phyloP scores from a whole-genome alignment of 805 yeast genomes.

The Pichia cabralensis region DNA sequence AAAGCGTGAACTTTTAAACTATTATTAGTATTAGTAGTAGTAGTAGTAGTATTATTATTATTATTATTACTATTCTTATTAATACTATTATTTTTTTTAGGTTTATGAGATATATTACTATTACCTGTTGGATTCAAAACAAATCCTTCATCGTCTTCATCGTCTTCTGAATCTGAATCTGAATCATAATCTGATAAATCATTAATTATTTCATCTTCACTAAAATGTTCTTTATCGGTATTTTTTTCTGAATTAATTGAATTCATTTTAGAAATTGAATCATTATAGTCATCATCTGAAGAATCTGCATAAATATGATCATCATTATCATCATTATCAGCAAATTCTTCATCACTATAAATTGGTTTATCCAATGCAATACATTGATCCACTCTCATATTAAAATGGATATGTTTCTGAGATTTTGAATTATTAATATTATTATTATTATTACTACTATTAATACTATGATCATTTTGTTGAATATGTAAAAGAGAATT shows the following conservation, averaged over 20 bases:
- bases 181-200: background rate
- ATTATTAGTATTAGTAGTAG: slow-evolving; percentile 19
- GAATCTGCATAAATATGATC: slow-evolving; percentile 7
- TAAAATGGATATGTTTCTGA: slow-evolving; percentile 74
- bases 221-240: slow-evolving; percentile 9
- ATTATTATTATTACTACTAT: background rate
- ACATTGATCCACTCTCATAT: slow-evolving; percentile 91
- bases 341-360: slow-evolving; percentile 1
- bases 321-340: slow-evolving; percentile 21
- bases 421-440: background rate
- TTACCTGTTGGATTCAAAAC: slow-evolving; percentile 10
- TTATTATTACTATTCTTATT: slow-evolving; percentile 1
- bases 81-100: background rate
- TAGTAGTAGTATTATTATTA: slow-evolving; percentile 7
- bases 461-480: slow-evolving; percentile 1
- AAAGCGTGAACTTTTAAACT: slow-evolving; percentile 20
- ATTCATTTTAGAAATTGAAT: slow-evolving; percentile 1
- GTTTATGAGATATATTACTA: background rate
- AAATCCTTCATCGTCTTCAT: slow-evolving; percentile 9
- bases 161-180: background rate
- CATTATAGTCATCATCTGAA: slow-evolving; percentile 18
- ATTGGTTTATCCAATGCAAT: slow-evolving; percentile 46
- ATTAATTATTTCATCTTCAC: slow-evolving; percentile 1
- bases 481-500: slow-evolving; percentile 7
- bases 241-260: slow-evolving; percentile 5